Evolutionary conservation across 306 rosid genomes (phyloP).

Genomic region (Acacia confusa): DNA sequence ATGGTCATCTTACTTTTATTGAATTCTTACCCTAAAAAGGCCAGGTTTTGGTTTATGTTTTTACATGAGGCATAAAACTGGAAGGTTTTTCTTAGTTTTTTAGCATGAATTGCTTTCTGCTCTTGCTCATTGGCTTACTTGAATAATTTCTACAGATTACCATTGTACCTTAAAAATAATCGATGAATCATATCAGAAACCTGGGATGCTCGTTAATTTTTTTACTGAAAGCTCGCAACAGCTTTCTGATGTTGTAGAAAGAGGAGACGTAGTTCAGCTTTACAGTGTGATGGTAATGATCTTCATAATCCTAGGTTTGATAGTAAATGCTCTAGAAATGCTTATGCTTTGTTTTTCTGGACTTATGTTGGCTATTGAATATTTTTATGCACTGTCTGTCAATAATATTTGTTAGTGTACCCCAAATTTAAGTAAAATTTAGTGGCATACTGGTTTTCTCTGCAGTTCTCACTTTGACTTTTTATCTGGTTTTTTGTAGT

Average conservation of each 20-base stretch:
- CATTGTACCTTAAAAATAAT: slow-evolving; percentile 45
- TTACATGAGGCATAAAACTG: not conserved
- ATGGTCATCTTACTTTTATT: not conserved
- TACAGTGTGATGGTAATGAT: slow-evolving; percentile 58
- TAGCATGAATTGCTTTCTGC: not conserved
- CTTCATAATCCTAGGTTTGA: slow-evolving; percentile 4
- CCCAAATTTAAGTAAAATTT: not conserved
- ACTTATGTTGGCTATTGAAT: not conserved
- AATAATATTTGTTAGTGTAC: not conserved
- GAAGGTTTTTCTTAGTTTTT: not conserved
- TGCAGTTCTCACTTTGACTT: not conserved
- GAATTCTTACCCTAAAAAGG: not conserved
- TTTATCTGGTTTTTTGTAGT: not conserved
- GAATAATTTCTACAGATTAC: slow-evolving; percentile 55
- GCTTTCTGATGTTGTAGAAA: slow-evolving; percentile 52
- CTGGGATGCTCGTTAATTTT: slow-evolving; percentile 48
- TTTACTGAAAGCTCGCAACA: slow-evolving; percentile 42
- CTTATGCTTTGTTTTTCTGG: not conserved
- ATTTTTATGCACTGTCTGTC: not conserved
- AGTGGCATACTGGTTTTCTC: not conserved
- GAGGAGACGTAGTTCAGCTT: slow-evolving; percentile 70
- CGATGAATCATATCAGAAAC: slow-evolving; percentile 46
- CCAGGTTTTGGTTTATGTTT: not conserved
- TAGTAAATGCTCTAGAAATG: not conserved
- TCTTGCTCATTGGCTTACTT: slow-evolving; percentile 7